Evolutionary conservation across 768 basidiomycete genomes (phyloP).

Genomic region (Postia placenta): DNA sequence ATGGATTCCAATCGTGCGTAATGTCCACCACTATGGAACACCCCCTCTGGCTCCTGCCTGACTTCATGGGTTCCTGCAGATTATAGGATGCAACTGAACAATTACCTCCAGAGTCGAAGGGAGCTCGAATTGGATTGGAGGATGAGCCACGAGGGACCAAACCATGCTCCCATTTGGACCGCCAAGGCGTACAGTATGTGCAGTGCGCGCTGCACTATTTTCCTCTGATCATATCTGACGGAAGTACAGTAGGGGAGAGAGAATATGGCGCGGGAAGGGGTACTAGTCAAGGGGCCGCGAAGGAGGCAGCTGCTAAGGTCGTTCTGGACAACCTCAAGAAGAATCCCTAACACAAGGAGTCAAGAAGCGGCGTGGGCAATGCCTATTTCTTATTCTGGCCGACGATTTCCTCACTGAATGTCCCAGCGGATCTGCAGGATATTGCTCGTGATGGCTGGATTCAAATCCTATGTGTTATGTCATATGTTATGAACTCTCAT

Average conservation of each 20-base stretch:
- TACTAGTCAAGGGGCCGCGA: not conserved
- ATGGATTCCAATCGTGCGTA: not conserved
- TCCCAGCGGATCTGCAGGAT: no score
- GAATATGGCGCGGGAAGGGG: conserved; percentile 1
- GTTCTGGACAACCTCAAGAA: no score
- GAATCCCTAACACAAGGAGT: no score
- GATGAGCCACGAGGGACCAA: not conserved
- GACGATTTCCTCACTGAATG: no score
- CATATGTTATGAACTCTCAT: no score
- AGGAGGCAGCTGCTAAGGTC: conserved; percentile 1
- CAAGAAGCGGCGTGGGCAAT: no score
- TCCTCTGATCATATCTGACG: not conserved
- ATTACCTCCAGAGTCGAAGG: conserved; percentile 1
- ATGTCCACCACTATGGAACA: no score
- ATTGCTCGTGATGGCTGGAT: no score
- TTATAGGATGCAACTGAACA: not conserved
- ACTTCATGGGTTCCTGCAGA: not conserved
- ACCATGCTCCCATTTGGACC: not conserved
- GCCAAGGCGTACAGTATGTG: not conserved
- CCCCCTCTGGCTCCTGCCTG: no score
- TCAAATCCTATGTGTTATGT: no score
- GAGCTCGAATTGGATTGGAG: not conserved
- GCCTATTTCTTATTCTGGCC: no score
- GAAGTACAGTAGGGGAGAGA: not conserved
- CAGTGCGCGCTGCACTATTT: not conserved